These are phyloP conservation scores for Backusella macrospora DNA, from an alignment of 192 early-diverging fungal genomes.

Conservation along the genomic window DNA sequence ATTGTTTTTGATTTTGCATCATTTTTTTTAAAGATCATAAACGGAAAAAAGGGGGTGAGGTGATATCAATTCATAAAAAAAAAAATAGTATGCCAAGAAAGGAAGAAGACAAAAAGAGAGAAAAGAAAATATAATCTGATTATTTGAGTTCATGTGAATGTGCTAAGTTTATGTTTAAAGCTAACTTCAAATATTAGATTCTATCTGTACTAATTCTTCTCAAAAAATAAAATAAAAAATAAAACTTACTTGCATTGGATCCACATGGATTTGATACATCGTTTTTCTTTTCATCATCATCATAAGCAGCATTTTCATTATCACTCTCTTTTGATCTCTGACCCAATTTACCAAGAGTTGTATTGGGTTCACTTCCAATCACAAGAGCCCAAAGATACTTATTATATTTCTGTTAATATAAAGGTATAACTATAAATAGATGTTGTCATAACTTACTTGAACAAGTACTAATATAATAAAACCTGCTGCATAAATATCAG, in stretches of 20 bases:
- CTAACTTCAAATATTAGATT: not conserved
- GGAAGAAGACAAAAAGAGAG: not conserved
- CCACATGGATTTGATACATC: not conserved
- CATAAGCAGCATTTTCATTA: too few species aligned
- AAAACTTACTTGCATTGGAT: constrained; percentile 4
- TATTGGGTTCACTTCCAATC: constrained; percentile 24
- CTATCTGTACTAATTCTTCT: not conserved
- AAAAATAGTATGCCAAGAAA: not conserved
- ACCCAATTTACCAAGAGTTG: constrained; percentile 21
- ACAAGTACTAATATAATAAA: constrained; percentile 22
- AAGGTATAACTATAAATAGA: too few species aligned
- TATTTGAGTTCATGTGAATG: not conserved
- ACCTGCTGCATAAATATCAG: constrained; percentile 20
- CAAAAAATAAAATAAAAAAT: not conserved
- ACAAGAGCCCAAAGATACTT: constrained; percentile 31
- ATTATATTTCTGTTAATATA: not conserved
- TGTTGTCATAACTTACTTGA: constrained; percentile 6
- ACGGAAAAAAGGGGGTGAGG: not conserved
- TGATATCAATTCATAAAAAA: not conserved
- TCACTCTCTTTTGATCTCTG: not conserved
- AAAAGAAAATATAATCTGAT: not conserved
- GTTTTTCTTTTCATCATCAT: not conserved
- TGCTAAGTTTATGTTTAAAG: not conserved
- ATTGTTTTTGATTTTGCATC: too few species aligned
- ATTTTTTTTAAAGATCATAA: not conserved